Percentiles rank a stretch among this genome's conserved stretches.
These are phyloP conservation scores for Bonia amplexicaulis DNA, from an alignment of 176 grass and related monocot species.

Conservation along the genomic window DNA sequence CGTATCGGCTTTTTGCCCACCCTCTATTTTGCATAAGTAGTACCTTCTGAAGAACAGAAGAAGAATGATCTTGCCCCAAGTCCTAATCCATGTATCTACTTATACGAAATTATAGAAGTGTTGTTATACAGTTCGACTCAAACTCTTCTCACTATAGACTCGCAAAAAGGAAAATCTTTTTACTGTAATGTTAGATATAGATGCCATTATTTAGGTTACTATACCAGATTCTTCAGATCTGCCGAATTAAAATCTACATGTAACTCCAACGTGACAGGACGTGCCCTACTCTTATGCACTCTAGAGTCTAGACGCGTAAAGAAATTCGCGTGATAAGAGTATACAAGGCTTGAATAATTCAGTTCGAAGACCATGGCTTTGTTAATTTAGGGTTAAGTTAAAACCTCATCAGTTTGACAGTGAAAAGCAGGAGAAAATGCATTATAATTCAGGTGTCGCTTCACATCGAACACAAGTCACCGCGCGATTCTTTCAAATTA, in stretches of 20 bases:
- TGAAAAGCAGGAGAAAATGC: conserved; percentile 2
- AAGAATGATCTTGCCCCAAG: conserved; percentile 14
- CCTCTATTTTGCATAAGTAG: not conserved
- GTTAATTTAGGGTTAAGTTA: not conserved
- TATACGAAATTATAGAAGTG: not conserved
- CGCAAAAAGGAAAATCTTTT: no score
- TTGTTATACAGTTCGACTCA: not conserved
- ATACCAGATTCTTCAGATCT: conserved; percentile 2
- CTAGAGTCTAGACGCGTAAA: not conserved
- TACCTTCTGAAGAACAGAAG: not conserved
- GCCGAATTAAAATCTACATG: not conserved
- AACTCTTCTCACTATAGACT: not conserved
- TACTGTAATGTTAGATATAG: not conserved
- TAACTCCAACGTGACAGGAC: not conserved
- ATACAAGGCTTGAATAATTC: not conserved
- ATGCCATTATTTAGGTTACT: not conserved
- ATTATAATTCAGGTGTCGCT: conserved; percentile 21
- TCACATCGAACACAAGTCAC: conserved; percentile 33
- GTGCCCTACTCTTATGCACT: not conserved
- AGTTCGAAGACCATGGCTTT: not conserved
- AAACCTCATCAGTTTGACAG: conserved; percentile 3
- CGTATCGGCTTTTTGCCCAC: not conserved
- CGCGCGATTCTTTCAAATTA: conserved; percentile 26
- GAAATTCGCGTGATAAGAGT: not conserved
- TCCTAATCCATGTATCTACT: not conserved